Conservation (phyloP, 2,329 filamentous ascomycete genomes). For the Microsporum audouinii region DNA sequence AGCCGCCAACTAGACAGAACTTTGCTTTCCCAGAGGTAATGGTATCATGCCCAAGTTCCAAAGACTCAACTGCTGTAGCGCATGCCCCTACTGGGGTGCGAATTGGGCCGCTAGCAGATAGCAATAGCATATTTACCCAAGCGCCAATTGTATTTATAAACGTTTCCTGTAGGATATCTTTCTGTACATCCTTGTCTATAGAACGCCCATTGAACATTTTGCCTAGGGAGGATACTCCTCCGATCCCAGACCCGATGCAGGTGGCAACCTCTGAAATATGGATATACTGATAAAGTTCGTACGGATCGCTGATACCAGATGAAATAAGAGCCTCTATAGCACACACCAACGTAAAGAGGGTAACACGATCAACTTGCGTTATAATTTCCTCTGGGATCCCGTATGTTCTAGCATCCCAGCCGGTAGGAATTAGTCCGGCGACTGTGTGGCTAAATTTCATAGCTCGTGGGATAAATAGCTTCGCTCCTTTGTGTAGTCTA, state of each 20-base stretch:
- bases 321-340: constrained; percentile 25
- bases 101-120: constrained; percentile 26
- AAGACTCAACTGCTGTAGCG: constrained; percentile 28
- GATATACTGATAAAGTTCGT: constrained; percentile 23
- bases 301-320: constrained; percentile 27
- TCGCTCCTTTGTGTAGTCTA: constrained; percentile 22
- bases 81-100: constrained; percentile 30
- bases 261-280: constrained; percentile 29
- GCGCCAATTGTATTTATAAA: constrained; percentile 28
- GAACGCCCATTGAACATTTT: constrained; percentile 24
- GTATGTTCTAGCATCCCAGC: constrained; percentile 27
- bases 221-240: constrained; percentile 19
- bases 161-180: constrained; percentile 27
- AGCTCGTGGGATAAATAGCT: constrained; percentile 25
- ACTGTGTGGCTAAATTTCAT: constrained; percentile 20
- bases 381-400: constrained; percentile 30
- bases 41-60: constrained; percentile 27
- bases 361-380: constrained; percentile 26
- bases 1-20: constrained; percentile 26
- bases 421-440: constrained; percentile 27
- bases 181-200: constrained; percentile 23
- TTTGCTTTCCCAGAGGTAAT: constrained; percentile 24
- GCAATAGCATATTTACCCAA: constrained; percentile 36
- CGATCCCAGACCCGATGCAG: constrained; percentile 25
- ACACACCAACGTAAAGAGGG: constrained; percentile 25